Evolutionary conservation across 148 eudicot species (phyloP).

Genomic region (Rheum nobile): DNA sequence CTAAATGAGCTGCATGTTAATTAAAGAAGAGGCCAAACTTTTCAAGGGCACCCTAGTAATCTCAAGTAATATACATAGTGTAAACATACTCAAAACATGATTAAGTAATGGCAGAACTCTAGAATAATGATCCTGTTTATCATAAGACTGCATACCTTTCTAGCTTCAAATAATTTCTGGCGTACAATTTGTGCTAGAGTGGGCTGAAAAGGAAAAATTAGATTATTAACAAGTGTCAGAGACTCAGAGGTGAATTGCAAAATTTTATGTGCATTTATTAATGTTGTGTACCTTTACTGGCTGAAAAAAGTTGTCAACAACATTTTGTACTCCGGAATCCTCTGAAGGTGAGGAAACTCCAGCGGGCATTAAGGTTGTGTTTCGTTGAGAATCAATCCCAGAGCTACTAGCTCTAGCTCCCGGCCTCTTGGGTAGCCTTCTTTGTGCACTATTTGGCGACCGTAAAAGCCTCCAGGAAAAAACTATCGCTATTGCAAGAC

Average conservation of each 20-base stretch:
- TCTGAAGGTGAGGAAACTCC: constrained; percentile 38
- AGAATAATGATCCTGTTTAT: not conserved
- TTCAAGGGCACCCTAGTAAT: not conserved
- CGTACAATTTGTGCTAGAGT: constrained; percentile 79
- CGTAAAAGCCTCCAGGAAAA: constrained; percentile 79
- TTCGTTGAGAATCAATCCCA: constrained; percentile 27
- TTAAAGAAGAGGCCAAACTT: not conserved
- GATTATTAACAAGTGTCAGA: not conserved
- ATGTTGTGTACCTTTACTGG: constrained; percentile 50
- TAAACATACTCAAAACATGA: not conserved
- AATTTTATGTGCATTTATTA: not conserved
- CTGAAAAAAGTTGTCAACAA: constrained; percentile 89
- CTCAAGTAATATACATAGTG: not conserved
- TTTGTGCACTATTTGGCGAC: constrained; percentile 48
- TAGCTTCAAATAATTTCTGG: constrained; percentile 89
- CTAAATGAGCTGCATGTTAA: not conserved
- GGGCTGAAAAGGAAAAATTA: constrained; percentile 42
- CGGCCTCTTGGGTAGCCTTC: constrained; percentile 69
- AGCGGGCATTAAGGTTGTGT: constrained; percentile 21
- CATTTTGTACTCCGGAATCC: constrained; percentile 61
- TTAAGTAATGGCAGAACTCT: not conserved
- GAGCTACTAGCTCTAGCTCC: constrained; percentile 52
- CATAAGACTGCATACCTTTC: constrained; percentile 50
- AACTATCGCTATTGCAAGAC: constrained; percentile 72
- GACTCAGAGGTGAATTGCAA: not conserved